phyloP scores from a whole-genome alignment of 176 grass and related monocot genomes.

The Musa itinerans region DNA sequence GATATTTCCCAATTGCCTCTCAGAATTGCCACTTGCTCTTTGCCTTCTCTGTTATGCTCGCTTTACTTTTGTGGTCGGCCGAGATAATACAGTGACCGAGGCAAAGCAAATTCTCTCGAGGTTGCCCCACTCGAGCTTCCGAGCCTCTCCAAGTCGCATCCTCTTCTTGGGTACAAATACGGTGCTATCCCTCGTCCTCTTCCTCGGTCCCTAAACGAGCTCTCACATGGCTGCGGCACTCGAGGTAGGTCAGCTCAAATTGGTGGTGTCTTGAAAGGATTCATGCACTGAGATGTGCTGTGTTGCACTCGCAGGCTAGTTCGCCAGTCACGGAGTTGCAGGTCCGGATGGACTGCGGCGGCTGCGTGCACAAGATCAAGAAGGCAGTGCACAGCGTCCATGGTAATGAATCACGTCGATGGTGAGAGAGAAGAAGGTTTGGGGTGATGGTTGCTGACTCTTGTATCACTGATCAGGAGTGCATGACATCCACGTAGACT shows the following conservation, averaged over 20 bases:
- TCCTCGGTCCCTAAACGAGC: neutral
- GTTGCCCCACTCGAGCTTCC: neutral
- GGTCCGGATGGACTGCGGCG: slow-evolving; percentile 48
- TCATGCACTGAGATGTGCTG: too few relatives aligned
- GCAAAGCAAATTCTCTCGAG: slow-evolving; percentile 8
- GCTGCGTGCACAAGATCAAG: slow-evolving; percentile 46
- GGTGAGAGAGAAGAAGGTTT: too few relatives aligned
- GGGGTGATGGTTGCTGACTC: neutral
- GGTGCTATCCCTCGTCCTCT: neutral
- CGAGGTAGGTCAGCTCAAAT: slow-evolving; percentile 12
- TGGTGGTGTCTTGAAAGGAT: neutral
- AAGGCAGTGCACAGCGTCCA: slow-evolving; percentile 32
- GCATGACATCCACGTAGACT: slow-evolving; percentile 52
- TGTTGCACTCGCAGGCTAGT: slow-evolving; percentile 9
- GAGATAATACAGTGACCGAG: too few relatives aligned
- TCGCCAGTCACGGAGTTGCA: slow-evolving; percentile 37
- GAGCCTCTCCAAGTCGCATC: neutral
- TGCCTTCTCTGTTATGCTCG: neutral
- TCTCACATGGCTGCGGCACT: slow-evolving; percentile 22
- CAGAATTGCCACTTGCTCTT: neutral
- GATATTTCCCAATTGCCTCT: too few relatives aligned
- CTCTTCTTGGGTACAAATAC: neutral
- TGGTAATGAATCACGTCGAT: slow-evolving; percentile 15
- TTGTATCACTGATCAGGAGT: slow-evolving; percentile 31
- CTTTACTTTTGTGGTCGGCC: neutral